These are phyloP conservation scores for Batkoa obscura DNA, from an alignment of 371 early-diverging fungal species.

Conservation along the genomic window DNA sequence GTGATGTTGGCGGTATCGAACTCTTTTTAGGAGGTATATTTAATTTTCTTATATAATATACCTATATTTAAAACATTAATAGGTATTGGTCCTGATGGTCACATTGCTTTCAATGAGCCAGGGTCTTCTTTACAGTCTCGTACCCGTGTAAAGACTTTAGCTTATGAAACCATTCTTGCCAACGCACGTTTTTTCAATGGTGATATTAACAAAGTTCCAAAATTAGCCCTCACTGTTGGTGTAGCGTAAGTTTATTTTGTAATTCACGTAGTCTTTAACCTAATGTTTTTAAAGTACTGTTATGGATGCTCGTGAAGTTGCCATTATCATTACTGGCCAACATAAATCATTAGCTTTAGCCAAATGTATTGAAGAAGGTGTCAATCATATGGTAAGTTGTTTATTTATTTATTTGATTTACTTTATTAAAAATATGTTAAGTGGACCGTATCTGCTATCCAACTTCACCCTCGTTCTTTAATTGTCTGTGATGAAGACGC, in stretches of 20 bases:
- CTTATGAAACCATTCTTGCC: conserved; percentile 77
- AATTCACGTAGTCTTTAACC: not conserved
- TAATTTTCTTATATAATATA: not conserved
- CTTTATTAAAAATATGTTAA: conserved; percentile 2
- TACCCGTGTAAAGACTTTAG: conserved; percentile 73
- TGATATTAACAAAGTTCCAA: conserved; percentile 72
- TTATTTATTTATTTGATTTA: not conserved
- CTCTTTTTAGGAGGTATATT: conserved; percentile 46
- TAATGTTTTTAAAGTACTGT: conserved; percentile 36
- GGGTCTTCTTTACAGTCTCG: conserved; percentile 74
- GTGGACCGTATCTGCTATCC: conserved; percentile 85
- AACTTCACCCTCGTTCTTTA: conserved; percentile 70
- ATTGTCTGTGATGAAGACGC: conserved; percentile 83
- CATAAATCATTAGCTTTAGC: conserved; percentile 65
- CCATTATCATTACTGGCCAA: conserved; percentile 69
- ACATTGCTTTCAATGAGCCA: conserved; percentile 82
- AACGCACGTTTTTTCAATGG: conserved; percentile 77
- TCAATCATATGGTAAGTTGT: conserved; percentile 24
- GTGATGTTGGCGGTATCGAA: conserved; percentile 60
- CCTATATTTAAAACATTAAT: not conserved
- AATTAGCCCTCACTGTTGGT: conserved; percentile 72
- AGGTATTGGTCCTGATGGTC: conserved; percentile 75
- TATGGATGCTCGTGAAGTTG: conserved; percentile 70
- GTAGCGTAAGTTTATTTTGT: conserved; percentile 41
- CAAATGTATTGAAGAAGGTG: conserved; percentile 66